phyloP scores from a whole-genome alignment of 78 protist genomes.

The Dictyostelium intermedium region DNA sequence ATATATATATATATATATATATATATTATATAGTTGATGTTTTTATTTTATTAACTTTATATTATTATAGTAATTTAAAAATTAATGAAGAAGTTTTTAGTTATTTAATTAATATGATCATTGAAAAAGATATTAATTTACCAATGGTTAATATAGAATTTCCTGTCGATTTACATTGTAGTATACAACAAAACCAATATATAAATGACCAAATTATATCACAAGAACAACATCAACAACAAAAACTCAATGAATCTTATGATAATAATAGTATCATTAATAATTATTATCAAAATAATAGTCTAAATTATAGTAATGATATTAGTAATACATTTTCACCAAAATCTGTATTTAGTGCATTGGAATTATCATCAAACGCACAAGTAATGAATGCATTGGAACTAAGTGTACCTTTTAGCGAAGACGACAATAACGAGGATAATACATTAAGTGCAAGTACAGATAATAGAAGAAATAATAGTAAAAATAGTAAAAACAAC shows the following conservation, averaged over 20 bases:
- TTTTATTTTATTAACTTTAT: not conserved
- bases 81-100: not conserved
- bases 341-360: not conserved
- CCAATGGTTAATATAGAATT: not conserved
- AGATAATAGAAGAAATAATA: not conserved
- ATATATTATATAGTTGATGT: no score
- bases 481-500: no score
- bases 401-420: not conserved
- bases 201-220: not conserved
- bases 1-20: no score
- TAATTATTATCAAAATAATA: not conserved
- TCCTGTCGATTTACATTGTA: not conserved
- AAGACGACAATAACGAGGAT: not conserved
- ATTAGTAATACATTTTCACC: not conserved
- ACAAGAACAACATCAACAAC: not conserved
- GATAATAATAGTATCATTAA: not conserved
- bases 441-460: not conserved
- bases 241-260: not conserved
- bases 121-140: not conserved
- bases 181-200: slow-evolving; percentile 9
- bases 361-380: not conserved
- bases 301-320: not conserved
- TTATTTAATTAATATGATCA: not conserved
- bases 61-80: not conserved
- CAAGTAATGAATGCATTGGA: not conserved